A percentile compares a stretch with the other conserved stretches of the same genome.
Evolutionary conservation across 108 stramenopile species (phyloP).

Genomic region (Fistulifera solaris): DNA sequence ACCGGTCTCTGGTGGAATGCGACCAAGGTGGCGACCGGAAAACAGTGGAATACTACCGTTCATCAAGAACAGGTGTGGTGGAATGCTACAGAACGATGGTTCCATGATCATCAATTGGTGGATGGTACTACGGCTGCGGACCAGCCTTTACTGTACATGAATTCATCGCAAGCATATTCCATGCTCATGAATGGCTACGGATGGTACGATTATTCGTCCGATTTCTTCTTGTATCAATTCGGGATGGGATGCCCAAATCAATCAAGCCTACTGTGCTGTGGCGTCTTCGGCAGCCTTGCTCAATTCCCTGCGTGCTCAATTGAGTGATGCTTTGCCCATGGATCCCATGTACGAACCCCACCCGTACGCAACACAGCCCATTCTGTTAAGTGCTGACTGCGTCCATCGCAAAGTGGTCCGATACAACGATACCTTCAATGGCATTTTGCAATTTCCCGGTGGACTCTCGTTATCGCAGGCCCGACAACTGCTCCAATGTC

Average conservation of each 20-base stretch:
- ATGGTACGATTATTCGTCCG: conserved; percentile 16
- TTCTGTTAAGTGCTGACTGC: conserved; percentile 36
- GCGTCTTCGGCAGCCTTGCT: conserved; percentile 54
- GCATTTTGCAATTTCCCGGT: conserved; percentile 37
- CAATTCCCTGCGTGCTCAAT: conserved; percentile 46
- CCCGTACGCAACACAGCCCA: conserved; percentile 66
- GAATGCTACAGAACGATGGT: conserved; percentile 5
- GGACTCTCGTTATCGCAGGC: conserved; percentile 51
- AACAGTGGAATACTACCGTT: conserved; percentile 5
- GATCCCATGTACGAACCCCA: conserved; percentile 64
- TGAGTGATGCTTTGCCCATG: conserved; percentile 39
- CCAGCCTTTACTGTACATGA: conserved; percentile 9
- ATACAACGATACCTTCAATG: conserved; percentile 19
- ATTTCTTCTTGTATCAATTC: conserved; percentile 59
- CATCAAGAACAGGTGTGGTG: background rate
- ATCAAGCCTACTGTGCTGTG: conserved; percentile 77
- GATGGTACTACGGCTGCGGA: background rate
- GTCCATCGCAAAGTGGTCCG: conserved; percentile 32
- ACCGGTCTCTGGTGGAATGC: conserved; percentile 5
- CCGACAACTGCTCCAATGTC: conserved; percentile 44
- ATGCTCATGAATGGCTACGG: conserved; percentile 10
- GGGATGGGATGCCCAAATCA: conserved; percentile 79
- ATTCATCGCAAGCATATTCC: conserved; percentile 2
- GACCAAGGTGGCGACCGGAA: background rate
- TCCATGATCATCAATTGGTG: conserved; percentile 2